phyloP scores from a whole-genome alignment of 106 monocot genomes.

The Narthecium ossifragum region DNA sequence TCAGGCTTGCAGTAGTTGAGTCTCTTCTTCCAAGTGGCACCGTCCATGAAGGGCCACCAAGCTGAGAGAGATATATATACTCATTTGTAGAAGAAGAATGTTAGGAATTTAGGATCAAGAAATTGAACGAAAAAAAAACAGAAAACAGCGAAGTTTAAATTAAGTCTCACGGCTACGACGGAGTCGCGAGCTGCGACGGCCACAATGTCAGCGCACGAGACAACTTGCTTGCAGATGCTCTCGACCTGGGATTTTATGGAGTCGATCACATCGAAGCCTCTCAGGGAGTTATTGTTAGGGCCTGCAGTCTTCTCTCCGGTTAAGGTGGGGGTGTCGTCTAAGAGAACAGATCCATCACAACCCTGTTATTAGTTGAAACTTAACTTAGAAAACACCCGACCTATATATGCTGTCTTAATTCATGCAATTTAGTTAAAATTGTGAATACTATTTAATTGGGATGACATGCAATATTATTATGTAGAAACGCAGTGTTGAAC shows the following conservation, averaged over 20 bases:
- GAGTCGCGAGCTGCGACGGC: slow-evolving; percentile 47
- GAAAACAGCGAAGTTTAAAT: no score
- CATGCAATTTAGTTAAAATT: no score
- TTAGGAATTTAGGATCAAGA: not conserved
- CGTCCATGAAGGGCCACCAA: slow-evolving; percentile 66
- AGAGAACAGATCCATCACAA: slow-evolving; percentile 49
- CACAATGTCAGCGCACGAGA: slow-evolving; percentile 54
- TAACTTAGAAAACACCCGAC: no score
- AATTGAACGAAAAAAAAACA: not conserved
- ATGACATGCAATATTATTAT: no score
- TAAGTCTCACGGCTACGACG: slow-evolving; percentile 39
- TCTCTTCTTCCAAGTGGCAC: slow-evolving; percentile 71
- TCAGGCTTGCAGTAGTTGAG: slow-evolving; percentile 57
- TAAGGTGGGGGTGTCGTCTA: slow-evolving; percentile 44
- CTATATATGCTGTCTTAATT: no score
- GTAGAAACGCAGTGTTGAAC: not conserved
- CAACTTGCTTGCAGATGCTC: slow-evolving; percentile 25
- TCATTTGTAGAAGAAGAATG: not conserved
- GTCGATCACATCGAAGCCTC: slow-evolving; percentile 61
- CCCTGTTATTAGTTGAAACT: slow-evolving; percentile 23
- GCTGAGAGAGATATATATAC: slow-evolving; percentile 19
- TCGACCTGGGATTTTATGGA: slow-evolving; percentile 40
- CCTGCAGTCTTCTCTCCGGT: slow-evolving; percentile 52
- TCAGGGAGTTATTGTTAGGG: slow-evolving; percentile 33
- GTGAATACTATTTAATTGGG: no score